These are phyloP conservation scores for Cercospora nicotianae DNA, from an alignment of 2,329 filamentous ascomycete genomes.

Conservation along the genomic window DNA sequence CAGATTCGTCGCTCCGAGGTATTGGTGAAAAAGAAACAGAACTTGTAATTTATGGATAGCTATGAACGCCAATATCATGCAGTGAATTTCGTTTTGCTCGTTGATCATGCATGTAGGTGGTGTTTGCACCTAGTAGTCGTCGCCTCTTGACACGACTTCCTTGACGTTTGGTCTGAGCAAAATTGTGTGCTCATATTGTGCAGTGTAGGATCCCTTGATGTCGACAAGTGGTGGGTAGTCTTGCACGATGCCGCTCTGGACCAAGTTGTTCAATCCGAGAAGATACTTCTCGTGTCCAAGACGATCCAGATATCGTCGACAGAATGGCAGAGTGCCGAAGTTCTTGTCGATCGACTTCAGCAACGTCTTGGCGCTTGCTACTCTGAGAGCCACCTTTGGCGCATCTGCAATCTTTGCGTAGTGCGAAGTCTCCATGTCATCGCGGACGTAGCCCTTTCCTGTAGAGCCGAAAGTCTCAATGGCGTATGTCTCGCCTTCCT, in stretches of 20 bases:
- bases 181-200: conserved; percentile 62
- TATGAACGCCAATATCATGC: not conserved
- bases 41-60: not conserved
- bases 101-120: not conserved
- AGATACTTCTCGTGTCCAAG: conserved; percentile 61
- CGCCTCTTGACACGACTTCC: conserved; percentile 45
- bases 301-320: conserved; percentile 62
- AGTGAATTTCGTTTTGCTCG: not conserved
- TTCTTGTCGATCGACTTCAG: conserved; percentile 62
- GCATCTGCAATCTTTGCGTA: conserved; percentile 41
- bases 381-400: conserved; percentile 42
- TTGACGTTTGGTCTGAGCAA: conserved; percentile 44
- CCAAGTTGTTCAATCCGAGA: conserved; percentile 59
- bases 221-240: conserved; percentile 59
- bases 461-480: conserved; percentile 61
- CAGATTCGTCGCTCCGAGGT: not conserved
- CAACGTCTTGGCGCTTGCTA: conserved; percentile 57
- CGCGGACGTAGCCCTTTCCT: conserved; percentile 50
- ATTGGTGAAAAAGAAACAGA: not conserved
- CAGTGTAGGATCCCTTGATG: conserved; percentile 60
- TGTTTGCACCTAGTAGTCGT: conserved; percentile 36
- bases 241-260: conserved; percentile 59
- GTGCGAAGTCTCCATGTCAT: conserved; percentile 47
- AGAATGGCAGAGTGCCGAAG: conserved; percentile 63
- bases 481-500: conserved; percentile 59